These are phyloP conservation scores for Aspergillus costaricaensis DNA, from an alignment of 2,329 filamentous ascomycete genomes.

Conservation along the genomic window DNA sequence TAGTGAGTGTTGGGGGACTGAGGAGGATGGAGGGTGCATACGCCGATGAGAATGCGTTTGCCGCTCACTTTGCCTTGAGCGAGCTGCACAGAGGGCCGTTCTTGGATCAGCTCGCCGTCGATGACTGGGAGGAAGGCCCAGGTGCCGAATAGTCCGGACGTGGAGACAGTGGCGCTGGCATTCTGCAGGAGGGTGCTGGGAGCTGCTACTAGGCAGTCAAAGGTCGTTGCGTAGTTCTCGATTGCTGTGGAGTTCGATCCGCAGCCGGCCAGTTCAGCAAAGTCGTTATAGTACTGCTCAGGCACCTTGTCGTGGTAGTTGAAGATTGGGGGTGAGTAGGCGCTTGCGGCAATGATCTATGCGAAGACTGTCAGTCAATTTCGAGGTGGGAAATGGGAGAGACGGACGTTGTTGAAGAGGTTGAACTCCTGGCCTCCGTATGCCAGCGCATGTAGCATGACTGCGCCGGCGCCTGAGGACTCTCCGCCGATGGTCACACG, in stretches of 20 bases:
- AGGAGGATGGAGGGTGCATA: not conserved
- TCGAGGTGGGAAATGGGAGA: not conserved
- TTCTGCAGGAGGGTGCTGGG: slow-evolving; percentile 41
- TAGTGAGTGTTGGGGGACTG: not conserved
- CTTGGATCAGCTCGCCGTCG: slow-evolving; percentile 43
- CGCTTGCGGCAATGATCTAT: slow-evolving; percentile 44
- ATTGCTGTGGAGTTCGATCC: not conserved
- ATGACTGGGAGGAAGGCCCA: slow-evolving; percentile 50
- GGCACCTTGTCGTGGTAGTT: slow-evolving; percentile 51
- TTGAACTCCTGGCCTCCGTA: slow-evolving; percentile 15
- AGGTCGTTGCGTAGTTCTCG: slow-evolving; percentile 25
- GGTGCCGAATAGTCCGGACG: slow-evolving; percentile 40
- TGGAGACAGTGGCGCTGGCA: slow-evolving; percentile 38
- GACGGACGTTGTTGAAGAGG: slow-evolving; percentile 25
- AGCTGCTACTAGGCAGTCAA: slow-evolving; percentile 45
- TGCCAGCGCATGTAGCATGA: slow-evolving; percentile 13
- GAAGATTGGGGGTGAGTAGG: slow-evolving; percentile 59
- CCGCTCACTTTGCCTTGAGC: slow-evolving; percentile 42
- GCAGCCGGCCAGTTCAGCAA: slow-evolving; percentile 48
- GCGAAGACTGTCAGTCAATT: slow-evolving; percentile 12
- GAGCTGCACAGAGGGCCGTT: slow-evolving; percentile 43
- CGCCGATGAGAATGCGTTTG: slow-evolving; percentile 36
- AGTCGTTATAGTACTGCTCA: slow-evolving; percentile 49
- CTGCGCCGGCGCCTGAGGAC: slow-evolving; percentile 11
- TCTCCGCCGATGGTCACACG: slow-evolving; percentile 13